Evolutionary conservation across 176 grass and related monocot species (phyloP).

Genomic region (Juncus inflexus): DNA sequence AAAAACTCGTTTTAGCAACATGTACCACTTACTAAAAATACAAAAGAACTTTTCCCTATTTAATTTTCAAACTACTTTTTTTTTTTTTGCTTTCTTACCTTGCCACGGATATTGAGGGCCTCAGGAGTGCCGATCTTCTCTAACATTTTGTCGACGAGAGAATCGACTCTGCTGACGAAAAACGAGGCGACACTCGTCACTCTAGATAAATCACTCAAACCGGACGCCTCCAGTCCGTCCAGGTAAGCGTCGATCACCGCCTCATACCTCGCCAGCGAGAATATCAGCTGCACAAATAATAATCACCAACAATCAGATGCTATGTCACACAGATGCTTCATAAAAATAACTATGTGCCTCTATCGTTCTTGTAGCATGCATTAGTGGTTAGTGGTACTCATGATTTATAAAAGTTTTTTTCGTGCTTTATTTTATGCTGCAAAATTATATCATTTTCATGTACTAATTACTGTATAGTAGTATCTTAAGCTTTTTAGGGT

Average conservation of each 20-base stretch:
- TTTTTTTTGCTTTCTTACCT: conserved; percentile 41
- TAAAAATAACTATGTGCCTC: no score
- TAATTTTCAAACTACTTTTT: no score
- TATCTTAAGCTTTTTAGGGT: no score
- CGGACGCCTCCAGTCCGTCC: conserved; percentile 86
- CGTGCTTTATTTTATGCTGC: no score
- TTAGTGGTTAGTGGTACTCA: no score
- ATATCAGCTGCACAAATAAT: conserved; percentile 71
- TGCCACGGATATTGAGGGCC: conserved; percentile 79
- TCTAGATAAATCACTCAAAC: conserved; percentile 80
- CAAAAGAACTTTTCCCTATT: neutral
- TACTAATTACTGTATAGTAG: no score
- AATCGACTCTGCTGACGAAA: conserved; percentile 94
- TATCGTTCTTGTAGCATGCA: no score
- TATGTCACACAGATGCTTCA: no score
- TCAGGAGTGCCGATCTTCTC: conserved; percentile 97
- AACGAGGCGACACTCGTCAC: conserved; percentile 96
- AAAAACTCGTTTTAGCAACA: neutral
- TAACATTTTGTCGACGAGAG: conserved; percentile 85
- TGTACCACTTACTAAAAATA: neutral
- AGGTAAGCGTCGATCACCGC: conserved; percentile 97
- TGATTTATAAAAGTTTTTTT: no score
- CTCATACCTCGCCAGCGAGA: conserved; percentile 92
- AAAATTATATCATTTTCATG: no score
- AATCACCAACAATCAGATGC: no score